Evolutionary conservation across 2,329 filamentous ascomycete genomes (phyloP).

Genomic region (Tolypocladium inflatum): DNA sequence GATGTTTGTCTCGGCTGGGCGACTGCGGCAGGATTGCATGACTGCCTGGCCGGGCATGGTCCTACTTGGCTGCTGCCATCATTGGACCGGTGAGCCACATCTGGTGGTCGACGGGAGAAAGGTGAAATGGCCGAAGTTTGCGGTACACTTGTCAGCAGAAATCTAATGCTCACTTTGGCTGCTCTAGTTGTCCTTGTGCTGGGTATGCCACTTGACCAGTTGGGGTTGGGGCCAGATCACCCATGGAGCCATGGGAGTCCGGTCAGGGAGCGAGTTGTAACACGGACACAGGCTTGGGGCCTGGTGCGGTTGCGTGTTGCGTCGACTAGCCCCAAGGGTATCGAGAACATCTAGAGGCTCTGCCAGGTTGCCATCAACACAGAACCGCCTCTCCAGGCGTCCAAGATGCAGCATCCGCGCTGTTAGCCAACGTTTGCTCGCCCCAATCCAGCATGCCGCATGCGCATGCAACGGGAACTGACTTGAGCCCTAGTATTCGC

Average conservation of each 20-base stretch:
- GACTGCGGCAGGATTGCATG: neutral
- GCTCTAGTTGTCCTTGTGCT: neutral
- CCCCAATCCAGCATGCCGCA: neutral
- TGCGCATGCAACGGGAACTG: neutral
- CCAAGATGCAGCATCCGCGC: neutral
- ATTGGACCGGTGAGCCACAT: no score
- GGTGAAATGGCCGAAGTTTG: neutral
- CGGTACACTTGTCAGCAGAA: neutral
- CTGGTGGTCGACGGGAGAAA: neutral
- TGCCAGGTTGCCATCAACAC: neutral
- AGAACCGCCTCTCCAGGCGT: neutral
- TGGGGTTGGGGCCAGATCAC: neutral
- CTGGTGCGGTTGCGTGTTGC: neutral
- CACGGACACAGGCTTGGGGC: neutral
- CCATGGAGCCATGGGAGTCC: neutral
- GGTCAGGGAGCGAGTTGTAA: neutral
- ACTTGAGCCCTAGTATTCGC: neutral
- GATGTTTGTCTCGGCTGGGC: conserved; percentile 4
- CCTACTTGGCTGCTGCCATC: neutral
- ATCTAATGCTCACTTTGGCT: neutral
- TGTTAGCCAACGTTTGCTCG: neutral
- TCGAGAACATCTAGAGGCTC: neutral
- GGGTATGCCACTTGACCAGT: neutral
- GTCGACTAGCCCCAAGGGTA: neutral
- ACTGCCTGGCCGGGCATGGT: neutral